Base-by-base conservation (phyloP, 768 basidiomycete species). In the Tricholoma flavovirens region DNA sequence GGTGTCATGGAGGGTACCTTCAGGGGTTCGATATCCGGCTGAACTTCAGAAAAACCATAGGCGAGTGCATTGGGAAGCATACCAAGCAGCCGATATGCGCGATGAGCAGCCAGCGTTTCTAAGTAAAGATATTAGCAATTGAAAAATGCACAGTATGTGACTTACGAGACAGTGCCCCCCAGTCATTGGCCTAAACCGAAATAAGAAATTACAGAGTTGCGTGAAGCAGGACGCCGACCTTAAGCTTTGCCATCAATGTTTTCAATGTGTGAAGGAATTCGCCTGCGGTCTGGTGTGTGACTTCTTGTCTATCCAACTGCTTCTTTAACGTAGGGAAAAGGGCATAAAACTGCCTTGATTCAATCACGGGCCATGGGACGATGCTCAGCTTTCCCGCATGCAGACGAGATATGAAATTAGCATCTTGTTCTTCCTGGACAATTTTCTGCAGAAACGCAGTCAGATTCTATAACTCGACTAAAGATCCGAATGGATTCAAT, bases 291-390 rank as follows among this genome's bases (percentile, higher is more conserved):
- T 64, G 67, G 60, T 85, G 83, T 0, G 83, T 81, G 0, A 77
- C 54, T 2, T 61, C 56, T 56, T 84, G 82, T 45, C 71, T 69
- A 56, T 84, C 79, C 5, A 86, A 63, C 2, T 69, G 68, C 50
- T 66, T 69, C 58, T 79, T 82, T 29, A 86, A 58, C 0, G 68
- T 64, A 0, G 72, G 70, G 54, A 86, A 83, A n/a, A 84, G 61
- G 2, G 64, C 71, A 56, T 86, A 86, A 62, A 86, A 86, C 21
- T 82, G 76, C 45, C 67, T 74, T 0, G 84, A 84, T 60, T 83
- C 81, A 29, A 86, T 84, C 45, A 86, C 82, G 0, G 83, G 83
- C 85, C 85, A 86, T 4, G 84, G 84, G 11, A 85, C 74, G 14
- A 86, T 85, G 35, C 72, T 73, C 5, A 86, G 60, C 51, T 73